These are phyloP conservation scores for Colletotrichum eleusines DNA, from an alignment of 2,329 filamentous ascomycete genomes.

Conservation along the genomic window DNA sequence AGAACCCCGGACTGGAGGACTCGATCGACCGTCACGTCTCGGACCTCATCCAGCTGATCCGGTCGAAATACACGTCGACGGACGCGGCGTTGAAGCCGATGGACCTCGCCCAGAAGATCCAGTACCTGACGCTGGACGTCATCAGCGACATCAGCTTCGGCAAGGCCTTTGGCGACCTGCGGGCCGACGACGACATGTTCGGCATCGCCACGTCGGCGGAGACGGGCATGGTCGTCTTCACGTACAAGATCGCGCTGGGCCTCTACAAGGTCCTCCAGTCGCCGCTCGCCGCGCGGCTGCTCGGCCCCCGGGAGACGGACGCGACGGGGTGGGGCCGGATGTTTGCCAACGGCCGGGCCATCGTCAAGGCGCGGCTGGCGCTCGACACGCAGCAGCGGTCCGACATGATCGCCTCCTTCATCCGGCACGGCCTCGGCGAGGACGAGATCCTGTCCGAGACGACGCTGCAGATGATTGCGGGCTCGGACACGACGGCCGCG, in stretches of 20 bases:
- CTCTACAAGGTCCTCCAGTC: constrained; percentile 33
- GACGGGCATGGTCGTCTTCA: constrained; percentile 44
- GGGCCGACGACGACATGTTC: constrained; percentile 59
- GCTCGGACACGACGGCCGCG: constrained; percentile 52
- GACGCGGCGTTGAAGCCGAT: constrained; percentile 49
- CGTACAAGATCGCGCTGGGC: constrained; percentile 31
- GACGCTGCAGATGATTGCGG: constrained; percentile 48
- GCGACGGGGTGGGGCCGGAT: constrained; percentile 37
- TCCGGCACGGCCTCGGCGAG: constrained; percentile 53
- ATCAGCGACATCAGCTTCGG: constrained; percentile 66
- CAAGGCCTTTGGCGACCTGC: constrained; percentile 60
- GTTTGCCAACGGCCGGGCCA: constrained; percentile 43
- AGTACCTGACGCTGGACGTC: constrained; percentile 66
- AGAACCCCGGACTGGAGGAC: constrained; percentile 57
- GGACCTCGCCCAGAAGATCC: constrained; percentile 61
- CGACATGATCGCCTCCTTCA: constrained; percentile 51
- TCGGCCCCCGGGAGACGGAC: constrained; percentile 41
- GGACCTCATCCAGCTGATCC: constrained; percentile 59
- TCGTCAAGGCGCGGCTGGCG: constrained; percentile 21
- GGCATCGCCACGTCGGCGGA: constrained; percentile 60
- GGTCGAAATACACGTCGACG: constrained; percentile 56
- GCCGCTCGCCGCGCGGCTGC: constrained; percentile 25
- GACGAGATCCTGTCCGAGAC: constrained; percentile 49
- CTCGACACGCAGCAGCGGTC: constrained; percentile 32
- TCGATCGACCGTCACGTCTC: constrained; percentile 58